Evolutionary conservation across 2,329 filamentous ascomycete species (phyloP).

Genomic region (Pyricularia sp.): DNA sequence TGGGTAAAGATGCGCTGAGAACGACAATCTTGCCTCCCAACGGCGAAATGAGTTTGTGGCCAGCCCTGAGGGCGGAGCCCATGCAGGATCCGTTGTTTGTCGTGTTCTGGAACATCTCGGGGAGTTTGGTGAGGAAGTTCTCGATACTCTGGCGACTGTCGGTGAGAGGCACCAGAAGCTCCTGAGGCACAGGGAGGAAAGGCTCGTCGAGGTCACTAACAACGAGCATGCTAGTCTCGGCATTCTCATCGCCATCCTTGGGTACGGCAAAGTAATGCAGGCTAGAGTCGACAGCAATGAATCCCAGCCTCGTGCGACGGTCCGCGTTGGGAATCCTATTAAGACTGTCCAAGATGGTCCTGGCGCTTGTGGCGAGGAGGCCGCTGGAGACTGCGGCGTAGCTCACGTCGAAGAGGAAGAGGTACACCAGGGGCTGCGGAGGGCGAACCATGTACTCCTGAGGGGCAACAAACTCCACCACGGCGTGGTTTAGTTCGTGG

Average conservation of each 20-base stretch:
- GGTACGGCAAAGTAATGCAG: constrained; percentile 94
- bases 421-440: constrained; percentile 86
- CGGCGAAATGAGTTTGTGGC: constrained; percentile 88
- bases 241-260: constrained; percentile 71
- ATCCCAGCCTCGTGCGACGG: constrained; percentile 79
- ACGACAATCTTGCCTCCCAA: constrained; percentile 93
- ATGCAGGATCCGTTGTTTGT: constrained; percentile 84
- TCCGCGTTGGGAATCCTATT: constrained; percentile 98
- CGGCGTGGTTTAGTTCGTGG: constrained; percentile 86
- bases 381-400: constrained; percentile 82
- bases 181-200: constrained; percentile 85
- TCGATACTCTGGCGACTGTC: constrained; percentile 89
- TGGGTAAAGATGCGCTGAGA: constrained; percentile 78
- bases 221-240: constrained; percentile 81
- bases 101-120: constrained; percentile 93
- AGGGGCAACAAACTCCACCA: constrained; percentile 93
- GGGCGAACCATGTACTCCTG: constrained; percentile 99
- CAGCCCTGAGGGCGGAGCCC: constrained; percentile 83
- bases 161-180: constrained; percentile 76
- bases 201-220: constrained; percentile 93
- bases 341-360: constrained; percentile 88
- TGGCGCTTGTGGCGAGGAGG: constrained; percentile 78
- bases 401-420: constrained; percentile 92
- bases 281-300: constrained; percentile 88
- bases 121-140: constrained; percentile 77